Percentiles rank a stretch among this genome's conserved stretches.
Conservation (phyloP, 2,329 filamentous ascomycete species). For the Dissoconium aciculare region DNA sequence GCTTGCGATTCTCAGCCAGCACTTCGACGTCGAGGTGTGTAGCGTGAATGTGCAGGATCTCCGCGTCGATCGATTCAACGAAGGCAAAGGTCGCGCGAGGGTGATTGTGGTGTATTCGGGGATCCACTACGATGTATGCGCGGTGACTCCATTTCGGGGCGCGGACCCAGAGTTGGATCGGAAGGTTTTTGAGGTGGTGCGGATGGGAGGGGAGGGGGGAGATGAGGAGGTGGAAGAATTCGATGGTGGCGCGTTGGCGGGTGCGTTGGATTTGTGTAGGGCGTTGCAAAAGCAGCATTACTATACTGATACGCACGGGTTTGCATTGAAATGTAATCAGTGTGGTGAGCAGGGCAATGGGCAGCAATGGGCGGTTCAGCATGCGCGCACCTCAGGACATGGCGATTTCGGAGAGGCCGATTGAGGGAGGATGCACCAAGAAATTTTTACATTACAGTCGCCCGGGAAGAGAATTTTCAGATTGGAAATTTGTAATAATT, state of each 20-base stretch:
- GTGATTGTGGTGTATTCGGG: conserved; percentile 81
- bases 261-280: conserved; percentile 40
- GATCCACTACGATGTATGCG: conserved; percentile 86
- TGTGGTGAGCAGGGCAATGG: conserved; percentile 57
- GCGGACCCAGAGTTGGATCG: conserved; percentile 61
- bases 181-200: conserved; percentile 49
- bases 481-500: too few species aligned
- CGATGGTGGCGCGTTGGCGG: conserved; percentile 42
- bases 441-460: too few species aligned
- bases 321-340: conserved; percentile 61
- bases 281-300: conserved; percentile 61
- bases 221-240: too few species aligned
- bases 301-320: conserved; percentile 73
- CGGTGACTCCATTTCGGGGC: conserved; percentile 49
- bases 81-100: conserved; percentile 49
- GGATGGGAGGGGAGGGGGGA: conserved; percentile 20
- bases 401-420: conserved; percentile 35
- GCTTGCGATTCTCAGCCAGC: conserved; percentile 65
- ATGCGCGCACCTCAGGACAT: conserved; percentile 48
- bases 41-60: conserved; percentile 64
- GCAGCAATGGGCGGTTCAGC: conserved; percentile 45
- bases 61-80: conserved; percentile 62
- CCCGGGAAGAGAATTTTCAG: too few species aligned
- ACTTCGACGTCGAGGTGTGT: conserved; percentile 75
- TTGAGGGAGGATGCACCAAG: too few species aligned